These are phyloP conservation scores for Friedmanniomyces endolithicus DNA, from an alignment of 495 filamentous ascomycete genomes.

Conservation along the genomic window DNA sequence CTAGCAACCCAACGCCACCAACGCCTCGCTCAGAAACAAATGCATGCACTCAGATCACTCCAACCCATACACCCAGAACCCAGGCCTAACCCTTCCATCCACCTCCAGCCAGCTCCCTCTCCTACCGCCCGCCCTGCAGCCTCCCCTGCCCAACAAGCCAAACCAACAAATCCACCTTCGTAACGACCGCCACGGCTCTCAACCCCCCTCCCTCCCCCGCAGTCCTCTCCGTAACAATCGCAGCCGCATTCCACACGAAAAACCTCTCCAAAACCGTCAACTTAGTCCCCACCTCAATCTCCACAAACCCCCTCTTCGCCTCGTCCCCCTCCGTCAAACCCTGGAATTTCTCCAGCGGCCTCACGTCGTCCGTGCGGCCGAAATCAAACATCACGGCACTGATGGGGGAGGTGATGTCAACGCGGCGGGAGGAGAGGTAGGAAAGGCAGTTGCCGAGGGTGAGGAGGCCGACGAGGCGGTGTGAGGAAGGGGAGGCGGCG, in stretches of 20 bases:
- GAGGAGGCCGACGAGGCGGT: constrained; percentile 71
- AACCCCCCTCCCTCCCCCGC: constrained; percentile 40
- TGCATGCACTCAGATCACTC: no score
- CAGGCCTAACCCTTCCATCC: no score
- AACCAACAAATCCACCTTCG: constrained; percentile 90
- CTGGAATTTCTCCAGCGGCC: constrained; percentile 15
- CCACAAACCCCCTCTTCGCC: constrained; percentile 62
- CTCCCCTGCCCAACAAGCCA: constrained; percentile 69
- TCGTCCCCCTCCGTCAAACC: constrained; percentile 13
- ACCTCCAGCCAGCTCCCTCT: no score
- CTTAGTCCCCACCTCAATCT: constrained; percentile 86
- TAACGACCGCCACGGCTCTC: constrained; percentile 81
- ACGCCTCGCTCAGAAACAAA: no score
- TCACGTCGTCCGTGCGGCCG: constrained; percentile 57
- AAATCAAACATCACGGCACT: constrained; percentile 96
- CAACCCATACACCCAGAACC: no score
- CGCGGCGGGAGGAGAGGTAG: constrained; percentile 71
- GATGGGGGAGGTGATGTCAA: constrained; percentile 56
- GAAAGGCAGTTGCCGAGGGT: constrained; percentile 91
- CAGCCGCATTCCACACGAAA: constrained; percentile 95
- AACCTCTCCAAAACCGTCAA: constrained; percentile 74
- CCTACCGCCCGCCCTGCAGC: neutral
- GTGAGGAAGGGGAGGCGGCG: constrained; percentile 46
- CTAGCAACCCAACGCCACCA: no score
- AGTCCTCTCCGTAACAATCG: constrained; percentile 69